Evolutionary conservation across 371 early-diverging fungal genomes (phyloP).

Genomic region (Choanephora cucurbitarum): DNA sequence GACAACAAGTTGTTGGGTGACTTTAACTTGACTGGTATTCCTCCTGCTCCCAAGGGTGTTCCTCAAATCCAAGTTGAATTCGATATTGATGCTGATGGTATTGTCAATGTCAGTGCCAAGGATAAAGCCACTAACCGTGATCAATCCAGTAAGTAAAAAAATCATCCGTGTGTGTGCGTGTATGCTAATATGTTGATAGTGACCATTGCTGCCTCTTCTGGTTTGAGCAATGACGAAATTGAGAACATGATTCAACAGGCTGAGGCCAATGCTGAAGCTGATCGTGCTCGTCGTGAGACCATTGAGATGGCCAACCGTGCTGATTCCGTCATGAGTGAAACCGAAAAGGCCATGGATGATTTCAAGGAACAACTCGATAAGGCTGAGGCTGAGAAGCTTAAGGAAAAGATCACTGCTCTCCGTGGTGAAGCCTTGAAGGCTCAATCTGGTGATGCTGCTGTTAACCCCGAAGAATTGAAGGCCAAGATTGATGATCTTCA

Average conservation of each 20-base stretch:
- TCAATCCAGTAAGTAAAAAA: slow-evolving; percentile 63
- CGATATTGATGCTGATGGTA: slow-evolving; percentile 97
- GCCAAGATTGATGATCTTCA: slow-evolving; percentile 73
- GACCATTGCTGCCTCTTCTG: slow-evolving; percentile 91
- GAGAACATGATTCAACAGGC: slow-evolving; percentile 90
- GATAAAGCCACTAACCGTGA: slow-evolving; percentile 90
- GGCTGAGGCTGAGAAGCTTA: slow-evolving; percentile 74
- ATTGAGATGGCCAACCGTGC: slow-evolving; percentile 90
- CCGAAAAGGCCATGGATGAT: slow-evolving; percentile 86
- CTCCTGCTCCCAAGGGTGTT: slow-evolving; percentile 83
- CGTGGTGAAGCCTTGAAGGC: slow-evolving; percentile 68
- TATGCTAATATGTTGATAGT: slow-evolving; percentile 33
- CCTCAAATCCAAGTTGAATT: slow-evolving; percentile 90
- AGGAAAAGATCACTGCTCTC: slow-evolving; percentile 67
- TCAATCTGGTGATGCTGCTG: slow-evolving; percentile 56
- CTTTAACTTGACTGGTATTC: slow-evolving; percentile 84
- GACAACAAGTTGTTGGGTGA: slow-evolving; percentile 97
- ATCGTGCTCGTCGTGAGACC: slow-evolving; percentile 81
- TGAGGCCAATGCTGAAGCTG: slow-evolving; percentile 80
- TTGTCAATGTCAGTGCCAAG: slow-evolving; percentile 93
- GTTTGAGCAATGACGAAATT: slow-evolving; percentile 88
- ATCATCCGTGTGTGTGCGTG: not conserved
- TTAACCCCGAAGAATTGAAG: slow-evolving; percentile 66
- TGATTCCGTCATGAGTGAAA: slow-evolving; percentile 83
- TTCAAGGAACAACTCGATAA: slow-evolving; percentile 88